phyloP scores from a whole-genome alignment of 441 rosid genomes.

The Syzygium syzygioides region DNA sequence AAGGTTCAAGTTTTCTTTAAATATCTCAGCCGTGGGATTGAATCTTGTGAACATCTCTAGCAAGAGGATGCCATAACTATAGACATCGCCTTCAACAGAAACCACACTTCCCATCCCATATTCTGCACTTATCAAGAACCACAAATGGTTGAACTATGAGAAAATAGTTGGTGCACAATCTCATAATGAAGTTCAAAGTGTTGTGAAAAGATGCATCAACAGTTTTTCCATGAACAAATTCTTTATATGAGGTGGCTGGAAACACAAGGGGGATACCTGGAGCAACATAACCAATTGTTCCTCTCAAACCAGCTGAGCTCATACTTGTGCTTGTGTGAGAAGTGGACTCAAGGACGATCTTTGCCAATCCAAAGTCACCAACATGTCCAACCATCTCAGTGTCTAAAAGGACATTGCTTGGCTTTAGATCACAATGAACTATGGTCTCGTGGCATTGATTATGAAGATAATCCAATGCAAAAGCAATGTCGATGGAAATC shows the following conservation, averaged over 20 bases:
- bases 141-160: neutral
- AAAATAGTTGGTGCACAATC: neutral
- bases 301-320: neutral
- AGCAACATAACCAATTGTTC: neutral
- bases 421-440: neutral
- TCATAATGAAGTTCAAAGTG: neutral
- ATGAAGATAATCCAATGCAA: neutral
- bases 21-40: neutral
- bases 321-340: accelerated
- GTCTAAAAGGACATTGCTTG: neutral
- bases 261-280: neutral
- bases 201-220: neutral
- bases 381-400: neutral
- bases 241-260: neutral
- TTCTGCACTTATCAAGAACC: neutral
- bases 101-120: neutral
- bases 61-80: neutral
- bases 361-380: neutral
- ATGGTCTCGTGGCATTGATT: neutral
- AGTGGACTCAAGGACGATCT: neutral
- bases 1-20: neutral
- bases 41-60: neutral
- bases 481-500: neutral
- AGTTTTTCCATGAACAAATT: neutral
- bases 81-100: neutral